Conservation (phyloP, 179 eudicot species). For the Silene noctiflora region DNA sequence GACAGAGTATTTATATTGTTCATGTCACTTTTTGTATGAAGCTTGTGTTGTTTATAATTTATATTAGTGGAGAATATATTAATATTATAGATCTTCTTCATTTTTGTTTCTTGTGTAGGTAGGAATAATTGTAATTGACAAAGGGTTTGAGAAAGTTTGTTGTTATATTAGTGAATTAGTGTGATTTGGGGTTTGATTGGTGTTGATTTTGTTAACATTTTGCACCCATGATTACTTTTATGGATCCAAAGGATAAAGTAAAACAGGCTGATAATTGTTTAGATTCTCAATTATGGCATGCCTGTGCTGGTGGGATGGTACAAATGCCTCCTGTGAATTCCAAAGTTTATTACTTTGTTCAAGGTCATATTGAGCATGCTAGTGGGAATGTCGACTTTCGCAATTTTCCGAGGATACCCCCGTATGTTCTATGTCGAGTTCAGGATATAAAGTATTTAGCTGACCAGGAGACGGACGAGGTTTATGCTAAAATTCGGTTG, state of each 20-base stretch:
- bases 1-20: too few relatives aligned
- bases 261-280: constrained; percentile 55
- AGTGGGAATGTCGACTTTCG: constrained; percentile 49
- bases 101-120: constrained; percentile 8
- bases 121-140: constrained; percentile 21
- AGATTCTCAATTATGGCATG: constrained; percentile 93
- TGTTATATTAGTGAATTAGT: constrained; percentile 7
- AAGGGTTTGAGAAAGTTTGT: constrained; percentile 12
- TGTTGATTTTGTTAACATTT: constrained; percentile 3
- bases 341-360: constrained; percentile 73
- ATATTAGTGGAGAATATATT: not conserved
- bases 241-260: constrained; percentile 54
- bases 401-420: constrained; percentile 49
- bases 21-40: too few relatives aligned
- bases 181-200: constrained; percentile 24
- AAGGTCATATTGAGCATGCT: constrained; percentile 88
- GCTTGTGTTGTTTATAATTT: too few relatives aligned
- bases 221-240: constrained; percentile 55
- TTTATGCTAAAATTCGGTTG: constrained; percentile 57
- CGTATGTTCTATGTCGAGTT: constrained; percentile 56
- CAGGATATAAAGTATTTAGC: constrained; percentile 64
- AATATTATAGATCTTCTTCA: constrained; percentile 1
- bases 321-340: constrained; percentile 66
- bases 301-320: constrained; percentile 97
- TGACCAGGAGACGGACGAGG: constrained; percentile 80